Conservation (phyloP, 768 basidiomycete genomes). For the Tulasnella sp. region DNA sequence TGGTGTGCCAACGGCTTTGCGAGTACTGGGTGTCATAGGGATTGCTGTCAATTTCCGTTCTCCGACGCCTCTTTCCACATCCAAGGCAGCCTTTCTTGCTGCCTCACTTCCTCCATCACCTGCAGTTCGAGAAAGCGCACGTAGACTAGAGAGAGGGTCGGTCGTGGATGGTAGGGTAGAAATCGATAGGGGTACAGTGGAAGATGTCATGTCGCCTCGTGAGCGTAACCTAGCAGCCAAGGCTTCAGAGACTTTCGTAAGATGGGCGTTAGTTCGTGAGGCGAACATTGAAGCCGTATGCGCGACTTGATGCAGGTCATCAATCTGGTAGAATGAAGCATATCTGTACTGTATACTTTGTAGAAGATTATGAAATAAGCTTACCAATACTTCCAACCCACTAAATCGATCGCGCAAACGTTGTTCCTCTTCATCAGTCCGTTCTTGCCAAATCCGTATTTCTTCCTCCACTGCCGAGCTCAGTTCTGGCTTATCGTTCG, state of each 20-base stretch:
- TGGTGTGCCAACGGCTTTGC: slow-evolving; percentile 11
- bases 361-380: neutral
- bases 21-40: slow-evolving; percentile 12
- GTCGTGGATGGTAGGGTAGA: neutral
- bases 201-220: slow-evolving; percentile 2
- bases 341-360: neutral
- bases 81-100: slow-evolving; percentile 10
- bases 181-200: slow-evolving; percentile 1
- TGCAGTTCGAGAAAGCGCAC: neutral
- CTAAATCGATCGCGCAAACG: neutral
- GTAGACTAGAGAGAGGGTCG: neutral
- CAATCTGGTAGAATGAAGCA: neutral
- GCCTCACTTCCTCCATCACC: slow-evolving; percentile 11
- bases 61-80: slow-evolving; percentile 6
- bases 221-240: slow-evolving; percentile 10
- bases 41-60: slow-evolving; percentile 8
- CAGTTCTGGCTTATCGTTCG: neutral
- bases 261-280: neutral
- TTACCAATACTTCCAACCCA: slow-evolving; percentile 6
- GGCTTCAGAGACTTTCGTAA: slow-evolving; percentile 8
- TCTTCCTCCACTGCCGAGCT: too few relatives aligned
- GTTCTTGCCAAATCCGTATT: neutral
- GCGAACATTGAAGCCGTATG: slow-evolving; percentile 8
- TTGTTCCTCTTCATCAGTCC: slow-evolving; percentile 3
- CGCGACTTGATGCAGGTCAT: slow-evolving; percentile 5